phyloP scores from a whole-genome alignment of 495 filamentous ascomycete species.

The Penicillium taxi region DNA sequence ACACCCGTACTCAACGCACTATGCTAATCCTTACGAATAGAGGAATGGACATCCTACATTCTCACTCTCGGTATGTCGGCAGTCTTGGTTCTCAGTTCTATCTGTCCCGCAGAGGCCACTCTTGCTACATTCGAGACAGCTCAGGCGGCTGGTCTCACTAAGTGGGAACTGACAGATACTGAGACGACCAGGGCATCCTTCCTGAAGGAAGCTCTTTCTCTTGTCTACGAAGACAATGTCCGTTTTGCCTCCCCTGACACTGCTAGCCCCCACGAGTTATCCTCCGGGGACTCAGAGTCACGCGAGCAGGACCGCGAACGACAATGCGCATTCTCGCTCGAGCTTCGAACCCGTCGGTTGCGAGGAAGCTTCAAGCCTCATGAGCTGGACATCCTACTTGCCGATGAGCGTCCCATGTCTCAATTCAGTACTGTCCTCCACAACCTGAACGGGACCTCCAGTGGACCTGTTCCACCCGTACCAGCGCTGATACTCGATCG shows the following conservation, averaged over 20 bases:
- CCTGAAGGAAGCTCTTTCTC: slow-evolving; percentile 54
- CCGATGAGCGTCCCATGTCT: slow-evolving; percentile 41
- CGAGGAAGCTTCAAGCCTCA: slow-evolving; percentile 19
- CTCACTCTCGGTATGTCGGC: slow-evolving; percentile 52
- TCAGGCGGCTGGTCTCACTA: slow-evolving; percentile 45
- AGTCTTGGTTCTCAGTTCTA: slow-evolving; percentile 47
- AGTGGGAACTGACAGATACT: slow-evolving; percentile 44
- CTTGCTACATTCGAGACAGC: slow-evolving; percentile 45
- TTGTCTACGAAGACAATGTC: slow-evolving; percentile 49
- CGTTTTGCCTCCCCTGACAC: slow-evolving; percentile 9
- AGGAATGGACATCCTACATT: slow-evolving; percentile 58
- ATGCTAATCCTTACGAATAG: slow-evolving; percentile 32
- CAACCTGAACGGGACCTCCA: slow-evolving; percentile 19
- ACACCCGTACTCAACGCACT: background rate
- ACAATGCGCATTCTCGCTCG: slow-evolving; percentile 10
- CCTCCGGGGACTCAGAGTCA: slow-evolving; percentile 10
- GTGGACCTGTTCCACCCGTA: slow-evolving; percentile 10
- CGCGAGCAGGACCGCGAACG: slow-evolving; percentile 28
- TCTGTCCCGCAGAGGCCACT: slow-evolving; percentile 36
- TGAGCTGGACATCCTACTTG: slow-evolving; percentile 20
- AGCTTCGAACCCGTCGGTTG: slow-evolving; percentile 31
- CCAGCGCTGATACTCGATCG: slow-evolving; percentile 11
- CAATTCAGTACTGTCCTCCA: slow-evolving; percentile 34
- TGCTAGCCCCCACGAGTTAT: slow-evolving; percentile 6
- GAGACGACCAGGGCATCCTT: slow-evolving; percentile 48